phyloP scores from a whole-genome alignment of 495 filamentous ascomycete species.

The Talaromyces borbonicus region DNA sequence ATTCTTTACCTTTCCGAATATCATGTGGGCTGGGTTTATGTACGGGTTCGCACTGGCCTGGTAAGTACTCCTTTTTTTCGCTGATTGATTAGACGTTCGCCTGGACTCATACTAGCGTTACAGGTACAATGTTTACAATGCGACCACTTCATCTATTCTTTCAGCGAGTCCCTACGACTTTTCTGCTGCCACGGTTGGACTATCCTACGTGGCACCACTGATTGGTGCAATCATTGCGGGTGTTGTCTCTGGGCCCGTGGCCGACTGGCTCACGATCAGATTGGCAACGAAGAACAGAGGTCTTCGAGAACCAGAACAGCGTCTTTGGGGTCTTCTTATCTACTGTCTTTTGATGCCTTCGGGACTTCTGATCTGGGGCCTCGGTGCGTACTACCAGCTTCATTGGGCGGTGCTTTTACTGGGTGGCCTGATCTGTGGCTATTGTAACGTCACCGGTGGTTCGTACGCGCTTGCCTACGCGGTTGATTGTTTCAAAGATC shows the following conservation, averaged over 20 bases:
- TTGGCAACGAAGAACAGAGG: slow-evolving; percentile 21
- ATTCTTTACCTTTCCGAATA: slow-evolving; percentile 6
- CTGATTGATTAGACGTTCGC: neutral
- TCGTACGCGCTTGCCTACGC: slow-evolving; percentile 31
- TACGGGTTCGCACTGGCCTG: slow-evolving; percentile 6
- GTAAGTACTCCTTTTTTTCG: neutral
- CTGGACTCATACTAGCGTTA: neutral
- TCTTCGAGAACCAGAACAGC: slow-evolving; percentile 27
- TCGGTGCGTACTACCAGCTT: slow-evolving; percentile 19
- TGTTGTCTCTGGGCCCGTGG: neutral
- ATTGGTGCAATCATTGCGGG: slow-evolving; percentile 5
- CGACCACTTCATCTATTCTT: slow-evolving; percentile 7
- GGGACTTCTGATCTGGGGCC: slow-evolving; percentile 26
- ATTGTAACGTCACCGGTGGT: slow-evolving; percentile 27
- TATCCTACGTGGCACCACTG: slow-evolving; percentile 7
- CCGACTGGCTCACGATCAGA: slow-evolving; percentile 17
- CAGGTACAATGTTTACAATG: slow-evolving; percentile 8
- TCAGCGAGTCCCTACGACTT: slow-evolving; percentile 1
- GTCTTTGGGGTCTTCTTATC: slow-evolving; percentile 16
- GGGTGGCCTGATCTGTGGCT: slow-evolving; percentile 20
- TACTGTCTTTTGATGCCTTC: slow-evolving; percentile 19
- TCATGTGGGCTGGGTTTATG: slow-evolving; percentile 9
- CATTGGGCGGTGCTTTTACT: slow-evolving; percentile 26
- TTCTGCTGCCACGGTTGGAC: slow-evolving; percentile 4
- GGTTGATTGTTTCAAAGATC: slow-evolving; percentile 32